phyloP scores from a whole-genome alignment of 805 yeast genomes.

The Ogataea allantospora region DNA sequence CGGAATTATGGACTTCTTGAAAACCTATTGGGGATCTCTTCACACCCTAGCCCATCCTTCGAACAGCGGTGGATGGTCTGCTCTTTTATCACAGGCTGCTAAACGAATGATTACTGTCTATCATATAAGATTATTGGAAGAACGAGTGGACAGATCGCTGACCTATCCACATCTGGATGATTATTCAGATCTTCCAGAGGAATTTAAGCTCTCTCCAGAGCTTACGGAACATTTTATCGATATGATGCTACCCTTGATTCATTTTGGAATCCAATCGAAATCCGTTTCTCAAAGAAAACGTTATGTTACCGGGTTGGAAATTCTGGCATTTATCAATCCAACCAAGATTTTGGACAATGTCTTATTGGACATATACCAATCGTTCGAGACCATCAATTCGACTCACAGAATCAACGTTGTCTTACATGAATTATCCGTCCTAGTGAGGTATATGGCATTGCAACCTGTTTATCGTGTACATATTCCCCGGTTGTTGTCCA shows the following conservation, averaged over 20 bases:
- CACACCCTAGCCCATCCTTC: constrained; percentile 91
- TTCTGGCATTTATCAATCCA: constrained; percentile 65
- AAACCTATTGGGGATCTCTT: constrained; percentile 61
- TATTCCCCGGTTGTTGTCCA: constrained; percentile 65
- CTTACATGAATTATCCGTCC: constrained; percentile 59
- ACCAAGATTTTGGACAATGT: constrained; percentile 49
- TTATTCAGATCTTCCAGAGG: constrained; percentile 25
- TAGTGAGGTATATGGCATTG: constrained; percentile 64
- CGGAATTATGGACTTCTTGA: constrained; percentile 52
- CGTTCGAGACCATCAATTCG: constrained; percentile 62
- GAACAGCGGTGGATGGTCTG: constrained; percentile 86
- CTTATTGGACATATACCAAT: constrained; percentile 72
- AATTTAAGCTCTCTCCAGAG: constrained; percentile 25
- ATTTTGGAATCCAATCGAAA: constrained; percentile 79
- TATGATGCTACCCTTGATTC: constrained; percentile 53
- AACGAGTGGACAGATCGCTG: constrained; percentile 37
- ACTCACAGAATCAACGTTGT: constrained; percentile 80
- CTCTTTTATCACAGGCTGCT: constrained; percentile 63
- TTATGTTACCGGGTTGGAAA: constrained; percentile 57
- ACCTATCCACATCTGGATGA: constrained; percentile 22
- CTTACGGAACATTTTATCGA: constrained; percentile 25
- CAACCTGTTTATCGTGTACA: constrained; percentile 72
- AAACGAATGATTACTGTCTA: constrained; percentile 56
- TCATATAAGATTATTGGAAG: constrained; percentile 56
- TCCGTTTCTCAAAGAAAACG: constrained; percentile 51